These are phyloP conservation scores for Lactarius hatsudake DNA, from an alignment of 768 basidiomycete species.

Conservation along the genomic window DNA sequence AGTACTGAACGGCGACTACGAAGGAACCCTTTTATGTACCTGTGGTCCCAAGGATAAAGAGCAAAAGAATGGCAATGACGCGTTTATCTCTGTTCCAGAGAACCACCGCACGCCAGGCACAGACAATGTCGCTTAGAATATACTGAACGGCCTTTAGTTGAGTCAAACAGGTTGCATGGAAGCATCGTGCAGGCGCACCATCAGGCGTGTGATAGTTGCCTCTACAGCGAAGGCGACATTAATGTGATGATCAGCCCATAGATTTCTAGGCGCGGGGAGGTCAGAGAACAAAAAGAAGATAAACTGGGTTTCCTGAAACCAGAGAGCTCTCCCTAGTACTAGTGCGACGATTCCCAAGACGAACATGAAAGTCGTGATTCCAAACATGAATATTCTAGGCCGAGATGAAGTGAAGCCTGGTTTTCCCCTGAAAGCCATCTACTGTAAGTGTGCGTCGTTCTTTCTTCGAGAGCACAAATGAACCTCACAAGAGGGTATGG, in stretches of 20 bases:
- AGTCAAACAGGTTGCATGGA: too few species aligned
- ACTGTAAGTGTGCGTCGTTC: background rate
- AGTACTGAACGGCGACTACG: background rate
- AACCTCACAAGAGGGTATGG: background rate
- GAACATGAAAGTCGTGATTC: background rate
- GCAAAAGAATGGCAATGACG: background rate
- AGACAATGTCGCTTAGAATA: constrained; percentile 1
- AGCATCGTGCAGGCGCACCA: background rate
- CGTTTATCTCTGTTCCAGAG: constrained; percentile 5
- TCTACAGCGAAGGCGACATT: background rate
- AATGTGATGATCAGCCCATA: background rate
- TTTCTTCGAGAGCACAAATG: background rate
- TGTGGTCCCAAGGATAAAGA: background rate
- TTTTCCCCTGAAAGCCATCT: background rate
- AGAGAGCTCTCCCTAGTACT: background rate
- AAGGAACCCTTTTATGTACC: background rate
- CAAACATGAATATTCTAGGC: background rate
- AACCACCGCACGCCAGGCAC: constrained; percentile 1
- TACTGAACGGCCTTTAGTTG: background rate
- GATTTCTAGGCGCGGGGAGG: too few species aligned
- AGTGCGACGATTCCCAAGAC: background rate
- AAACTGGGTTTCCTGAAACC: background rate
- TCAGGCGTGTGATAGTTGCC: background rate
- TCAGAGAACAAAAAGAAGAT: too few species aligned
- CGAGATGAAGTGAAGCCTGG: background rate